Base-by-base conservation (phyloP, 768 basidiomycete species). In the Tubosaeta sp. region DNA sequence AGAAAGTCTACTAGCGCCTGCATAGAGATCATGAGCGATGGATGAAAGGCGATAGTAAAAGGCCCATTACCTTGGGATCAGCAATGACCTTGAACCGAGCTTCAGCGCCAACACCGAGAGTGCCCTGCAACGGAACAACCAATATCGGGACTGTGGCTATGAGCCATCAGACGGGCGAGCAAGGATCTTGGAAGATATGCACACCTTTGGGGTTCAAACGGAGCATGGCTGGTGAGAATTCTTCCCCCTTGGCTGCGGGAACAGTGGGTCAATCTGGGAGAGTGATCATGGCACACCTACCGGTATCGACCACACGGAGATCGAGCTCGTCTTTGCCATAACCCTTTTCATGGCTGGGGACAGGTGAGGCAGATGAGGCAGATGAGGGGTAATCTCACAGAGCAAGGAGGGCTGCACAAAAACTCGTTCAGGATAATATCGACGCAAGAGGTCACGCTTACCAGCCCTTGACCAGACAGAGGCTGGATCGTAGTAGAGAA, bases 111-210 rank as follows among this genome's bases (percentile, higher is more conserved):
- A 78, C 72, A 0, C 77, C 69, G 9, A 92, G 75, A 4, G 89
- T 87, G 56, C 87, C 83, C 56, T 83, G 71, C 11, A 91, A 73
- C 1, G 92, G 92, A n/a, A 93, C 92, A 24, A 93, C 83, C 45
- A 94, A 71, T 3, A 87, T 87, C 11, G 92, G 92, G 4, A 93
- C 78, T 21, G 85, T 88, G 7, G 82, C 89, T 90, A 57, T 48
- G 42, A 16, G 18, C 36, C 11, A 31, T 55, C 27, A 49, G 40
- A 49, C 31, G 18, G 24, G 38, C 13, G 38, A 34, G n/a, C 34
- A 58, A 69, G 16, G 34, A 6, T 12, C 32, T 35, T 29, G 12
- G 10, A 40, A 25, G 25, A 19, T 34, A 36, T 3, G 12, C 43
- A 29, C 62, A 83, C 89, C 91, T 64, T 85, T 82, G 41, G 83